Evolutionary conservation across 2,329 filamentous ascomycete species (phyloP), one percentile per base, ranked within the genome.

Genomic region (Elsinoe australis): DNA sequence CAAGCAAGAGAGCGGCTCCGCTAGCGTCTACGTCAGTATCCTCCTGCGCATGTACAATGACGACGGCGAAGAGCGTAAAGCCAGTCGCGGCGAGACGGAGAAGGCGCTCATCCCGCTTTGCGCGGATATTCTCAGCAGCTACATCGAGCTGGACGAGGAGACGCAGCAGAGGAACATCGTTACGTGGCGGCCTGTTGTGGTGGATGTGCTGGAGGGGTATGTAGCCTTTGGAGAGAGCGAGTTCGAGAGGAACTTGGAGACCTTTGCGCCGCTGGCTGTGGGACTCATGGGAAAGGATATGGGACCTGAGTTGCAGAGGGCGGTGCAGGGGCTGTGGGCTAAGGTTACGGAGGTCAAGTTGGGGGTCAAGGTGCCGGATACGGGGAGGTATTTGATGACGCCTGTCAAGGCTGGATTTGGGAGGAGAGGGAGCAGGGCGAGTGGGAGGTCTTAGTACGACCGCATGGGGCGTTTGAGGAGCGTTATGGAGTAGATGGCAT

Each of bases 41-140:
- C 71, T 99, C 21, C 87, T 98, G 68, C 78, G 92, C 42, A 98
- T 99, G 92, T 98, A 95, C 67, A 85, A 87, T 39, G 92, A 99
- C 61, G 83, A 85, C 52, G 79, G 83, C 29, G 82, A 85, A 5
- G 89, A 95, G 66, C 79, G 92, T 45, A 81, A 83, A 50, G 82
- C 83, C 52, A 88, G 79, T 58, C 79, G 89, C 33, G 74, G 76
- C 2, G 87, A 94, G 55, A 94, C 94, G 0, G 92, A 98, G 68
- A 82, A 82, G 32, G 94, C 92, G 1, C 75, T 99, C 19, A 86
- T 98, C 19, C 94, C 94, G 50, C 77, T 99, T 3, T 98, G 92
- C 70, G 87, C 85, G 59, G 92, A 98, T 64, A 95, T 99, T 54
- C 83, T 98, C 52, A 78, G 80, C 29, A 83, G 83, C 10, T 99